Evolutionary conservation across 225 moss, liverwort and hornwort species (phyloP).

Genomic region (Marchantia paleacea): DNA sequence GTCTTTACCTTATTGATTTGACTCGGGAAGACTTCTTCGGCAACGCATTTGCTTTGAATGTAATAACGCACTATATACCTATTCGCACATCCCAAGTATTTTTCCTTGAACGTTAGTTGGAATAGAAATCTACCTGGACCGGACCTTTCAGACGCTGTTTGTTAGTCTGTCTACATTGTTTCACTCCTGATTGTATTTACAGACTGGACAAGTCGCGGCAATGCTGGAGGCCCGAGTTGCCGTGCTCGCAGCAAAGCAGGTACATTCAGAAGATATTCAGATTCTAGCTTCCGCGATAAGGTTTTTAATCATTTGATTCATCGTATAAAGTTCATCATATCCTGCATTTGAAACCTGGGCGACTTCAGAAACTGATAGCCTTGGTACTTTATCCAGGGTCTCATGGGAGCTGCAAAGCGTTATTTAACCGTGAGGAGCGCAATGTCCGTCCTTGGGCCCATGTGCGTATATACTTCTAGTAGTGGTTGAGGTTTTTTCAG

Average conservation of each 20-base stretch:
- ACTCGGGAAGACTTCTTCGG: no score
- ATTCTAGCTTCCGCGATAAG: not conserved
- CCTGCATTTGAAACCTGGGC: not conserved
- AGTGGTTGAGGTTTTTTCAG: not conserved
- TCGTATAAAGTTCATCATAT: not conserved
- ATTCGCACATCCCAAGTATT: not conserved
- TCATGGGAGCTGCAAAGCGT: constrained; percentile 79
- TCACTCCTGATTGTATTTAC: not conserved
- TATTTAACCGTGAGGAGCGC: constrained; percentile 77
- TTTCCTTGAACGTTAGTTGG: not conserved
- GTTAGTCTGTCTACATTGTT: not conserved
- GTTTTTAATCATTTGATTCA: not conserved
- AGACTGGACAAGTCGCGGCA: constrained; percentile 65
- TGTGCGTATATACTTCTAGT: constrained; percentile 43
- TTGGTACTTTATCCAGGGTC: constrained; percentile 51
- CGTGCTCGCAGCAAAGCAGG: constrained; percentile 84
- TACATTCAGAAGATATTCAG: constrained; percentile 16
- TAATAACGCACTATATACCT: not conserved
- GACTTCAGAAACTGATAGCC: no score
- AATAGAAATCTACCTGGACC: no score
- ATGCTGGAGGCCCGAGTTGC: constrained; percentile 85
- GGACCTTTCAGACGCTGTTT: not conserved
- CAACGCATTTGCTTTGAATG: not conserved
- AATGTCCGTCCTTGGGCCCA: constrained; percentile 82
- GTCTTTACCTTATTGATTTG: no score